Evolutionary conservation across 2,329 filamentous ascomycete genomes (phyloP).

Genomic region (Penicillium sclerotigenum): DNA sequence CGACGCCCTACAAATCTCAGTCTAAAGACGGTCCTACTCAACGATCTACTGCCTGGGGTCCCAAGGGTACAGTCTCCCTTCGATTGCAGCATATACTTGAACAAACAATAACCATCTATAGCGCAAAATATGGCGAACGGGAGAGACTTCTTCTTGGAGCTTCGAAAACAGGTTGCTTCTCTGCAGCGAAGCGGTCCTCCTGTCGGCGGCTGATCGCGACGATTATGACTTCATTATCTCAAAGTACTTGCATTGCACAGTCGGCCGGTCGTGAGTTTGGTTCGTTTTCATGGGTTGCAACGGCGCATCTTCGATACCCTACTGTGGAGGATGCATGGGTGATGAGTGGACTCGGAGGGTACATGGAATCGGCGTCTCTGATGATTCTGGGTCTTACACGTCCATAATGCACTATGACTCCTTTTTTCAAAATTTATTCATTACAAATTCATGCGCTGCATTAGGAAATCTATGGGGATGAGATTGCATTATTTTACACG

Average conservation of each 20-base stretch:
- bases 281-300: constrained; percentile 24
- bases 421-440: neutral
- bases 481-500: constrained; percentile 1
- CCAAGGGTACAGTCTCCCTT: constrained; percentile 40
- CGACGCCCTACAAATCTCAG: constrained; percentile 38
- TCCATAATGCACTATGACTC: constrained; percentile 9
- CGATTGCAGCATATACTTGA: constrained; percentile 9
- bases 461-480: neutral
- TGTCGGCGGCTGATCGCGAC: constrained; percentile 33
- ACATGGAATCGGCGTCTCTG: constrained; percentile 27
- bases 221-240: constrained; percentile 12
- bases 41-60: constrained; percentile 42
- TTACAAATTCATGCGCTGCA: constrained; percentile 1
- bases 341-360: constrained; percentile 18
- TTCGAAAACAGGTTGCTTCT: constrained; percentile 46
- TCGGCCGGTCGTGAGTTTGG: constrained; percentile 14
- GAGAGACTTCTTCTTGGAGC: constrained; percentile 50
- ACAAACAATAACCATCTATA: constrained; percentile 18
- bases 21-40: constrained; percentile 37
- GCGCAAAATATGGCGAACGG: constrained; percentile 49
- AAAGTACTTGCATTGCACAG: constrained; percentile 19
- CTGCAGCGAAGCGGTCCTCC: constrained; percentile 38
- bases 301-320: constrained; percentile 30
- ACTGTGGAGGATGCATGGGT: constrained; percentile 22
- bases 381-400: constrained; percentile 14